Percentiles rank a stretch among this genome's conserved stretches.
These are phyloP conservation scores for Thermoascus crustaceus DNA, from an alignment of 2,329 filamentous ascomycete species.

Conservation along the genomic window DNA sequence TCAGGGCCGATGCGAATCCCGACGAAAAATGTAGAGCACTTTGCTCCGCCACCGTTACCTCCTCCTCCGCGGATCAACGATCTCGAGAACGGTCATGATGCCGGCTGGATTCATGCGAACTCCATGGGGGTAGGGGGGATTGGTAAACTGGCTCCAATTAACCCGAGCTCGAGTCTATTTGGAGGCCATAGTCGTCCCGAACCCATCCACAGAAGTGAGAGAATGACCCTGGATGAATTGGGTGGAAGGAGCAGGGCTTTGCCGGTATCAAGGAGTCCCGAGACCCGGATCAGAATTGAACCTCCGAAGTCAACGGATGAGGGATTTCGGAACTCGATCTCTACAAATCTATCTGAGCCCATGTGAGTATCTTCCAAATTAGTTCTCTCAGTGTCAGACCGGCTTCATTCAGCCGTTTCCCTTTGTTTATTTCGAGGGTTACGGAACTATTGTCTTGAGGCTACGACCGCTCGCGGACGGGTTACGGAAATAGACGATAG, in stretches of 20 bases:
- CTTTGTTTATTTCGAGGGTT: too few relatives aligned
- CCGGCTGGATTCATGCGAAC: conserved; percentile 57
- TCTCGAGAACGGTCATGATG: conserved; percentile 49
- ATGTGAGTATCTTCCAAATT: conserved; percentile 22
- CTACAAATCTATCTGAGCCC: conserved; percentile 20
- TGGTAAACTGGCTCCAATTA: conserved; percentile 40
- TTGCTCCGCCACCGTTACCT: conserved; percentile 55
- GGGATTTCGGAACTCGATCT: conserved; percentile 26
- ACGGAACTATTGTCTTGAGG: too few relatives aligned
- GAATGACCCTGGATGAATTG: conserved; percentile 29
- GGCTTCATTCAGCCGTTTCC: conserved; percentile 4
- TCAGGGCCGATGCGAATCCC: conserved; percentile 57
- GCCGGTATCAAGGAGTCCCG: conserved; percentile 23
- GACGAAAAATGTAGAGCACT: conserved; percentile 39
- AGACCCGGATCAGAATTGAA: conserved; percentile 28
- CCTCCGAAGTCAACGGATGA: conserved; percentile 24
- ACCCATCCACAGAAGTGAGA: conserved; percentile 23
- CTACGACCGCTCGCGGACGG: too few relatives aligned
- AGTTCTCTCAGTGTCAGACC: background rate
- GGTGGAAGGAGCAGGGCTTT: conserved; percentile 24
- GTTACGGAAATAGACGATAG: too few relatives aligned
- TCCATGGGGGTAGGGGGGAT: conserved; percentile 41
- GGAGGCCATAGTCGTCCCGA: conserved; percentile 36
- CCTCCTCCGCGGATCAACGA: conserved; percentile 56
- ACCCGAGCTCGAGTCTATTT: conserved; percentile 43